Conservation (phyloP, 805 yeast genomes). For the Metschnikowia colocasiae region DNA sequence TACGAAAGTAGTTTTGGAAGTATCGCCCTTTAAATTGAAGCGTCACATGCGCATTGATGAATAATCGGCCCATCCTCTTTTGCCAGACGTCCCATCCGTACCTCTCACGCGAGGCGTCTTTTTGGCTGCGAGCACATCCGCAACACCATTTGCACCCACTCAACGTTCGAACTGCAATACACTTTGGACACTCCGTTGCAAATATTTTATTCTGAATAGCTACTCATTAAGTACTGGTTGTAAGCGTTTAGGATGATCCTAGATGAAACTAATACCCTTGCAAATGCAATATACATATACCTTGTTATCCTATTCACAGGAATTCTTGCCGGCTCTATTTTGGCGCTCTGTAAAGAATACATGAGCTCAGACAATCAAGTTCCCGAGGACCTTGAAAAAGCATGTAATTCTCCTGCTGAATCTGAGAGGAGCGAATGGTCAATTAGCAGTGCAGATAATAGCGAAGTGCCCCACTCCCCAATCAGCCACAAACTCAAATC, state of each 20-base stretch:
- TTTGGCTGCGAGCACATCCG: not conserved
- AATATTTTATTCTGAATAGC: not conserved
- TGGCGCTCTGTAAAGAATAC: conserved; percentile 9
- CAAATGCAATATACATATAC: conserved; percentile 15
- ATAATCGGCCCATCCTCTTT: not conserved
- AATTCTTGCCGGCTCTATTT: conserved; percentile 8
- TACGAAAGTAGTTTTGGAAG: not conserved
- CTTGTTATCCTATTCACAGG: conserved; percentile 9
- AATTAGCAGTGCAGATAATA: not conserved
- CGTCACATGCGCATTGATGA: conserved; percentile 1
- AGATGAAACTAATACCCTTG: conserved; percentile 12
- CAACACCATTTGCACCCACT: conserved; percentile 1
- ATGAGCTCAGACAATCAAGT: conserved; percentile 7
- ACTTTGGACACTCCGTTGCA: not conserved
- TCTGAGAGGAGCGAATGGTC: not conserved
- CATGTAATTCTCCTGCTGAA: not conserved
- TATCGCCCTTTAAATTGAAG: not conserved
- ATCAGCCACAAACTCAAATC: not conserved
- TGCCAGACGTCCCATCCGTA: not conserved
- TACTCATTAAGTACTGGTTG: not conserved
- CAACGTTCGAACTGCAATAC: not conserved
- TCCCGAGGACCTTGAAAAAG: not conserved
- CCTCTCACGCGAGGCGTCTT: not conserved
- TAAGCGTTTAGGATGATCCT: conserved; percentile 11
- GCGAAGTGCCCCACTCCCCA: not conserved